Conservation (phyloP, 345 rosid species). For the Camelina sativa region DNA sequence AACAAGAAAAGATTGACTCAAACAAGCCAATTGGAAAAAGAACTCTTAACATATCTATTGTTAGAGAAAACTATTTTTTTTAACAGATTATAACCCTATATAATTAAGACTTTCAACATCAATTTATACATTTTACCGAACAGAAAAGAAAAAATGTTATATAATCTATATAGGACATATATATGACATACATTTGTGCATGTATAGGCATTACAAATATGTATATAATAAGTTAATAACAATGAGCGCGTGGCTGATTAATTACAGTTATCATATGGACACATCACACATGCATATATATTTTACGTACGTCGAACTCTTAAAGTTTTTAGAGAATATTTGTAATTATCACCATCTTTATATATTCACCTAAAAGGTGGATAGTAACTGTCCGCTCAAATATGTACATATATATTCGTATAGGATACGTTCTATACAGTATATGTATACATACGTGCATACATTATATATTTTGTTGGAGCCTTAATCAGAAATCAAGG, state of each 20-base stretch:
- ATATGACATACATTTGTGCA: neutral
- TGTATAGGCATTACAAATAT: neutral
- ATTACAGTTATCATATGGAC: neutral
- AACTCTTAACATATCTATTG: neutral
- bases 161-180: neutral
- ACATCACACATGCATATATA: conserved; percentile 21
- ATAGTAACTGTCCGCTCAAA: conserved; percentile 28
- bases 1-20: too few relatives aligned
- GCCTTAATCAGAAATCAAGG: conserved; percentile 41
- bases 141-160: too few relatives aligned
- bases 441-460: conserved; percentile 25
- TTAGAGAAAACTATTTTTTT: neutral
- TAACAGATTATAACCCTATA: neutral
- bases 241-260: conserved; percentile 8
- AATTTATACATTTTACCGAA: too few relatives aligned
- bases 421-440: conserved; percentile 26
- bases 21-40: too few relatives aligned
- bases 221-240: neutral
- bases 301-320: conserved; percentile 16
- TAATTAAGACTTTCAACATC: neutral
- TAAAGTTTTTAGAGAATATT: neutral
- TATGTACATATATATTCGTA: conserved; percentile 23
- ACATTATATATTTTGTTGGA: conserved; percentile 26
- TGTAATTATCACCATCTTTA: conserved; percentile 22
- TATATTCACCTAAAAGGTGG: conserved; percentile 35